Base-by-base conservation (phyloP, 129 eudicot species). In the Pseudognaphalium luteoalbum region DNA sequence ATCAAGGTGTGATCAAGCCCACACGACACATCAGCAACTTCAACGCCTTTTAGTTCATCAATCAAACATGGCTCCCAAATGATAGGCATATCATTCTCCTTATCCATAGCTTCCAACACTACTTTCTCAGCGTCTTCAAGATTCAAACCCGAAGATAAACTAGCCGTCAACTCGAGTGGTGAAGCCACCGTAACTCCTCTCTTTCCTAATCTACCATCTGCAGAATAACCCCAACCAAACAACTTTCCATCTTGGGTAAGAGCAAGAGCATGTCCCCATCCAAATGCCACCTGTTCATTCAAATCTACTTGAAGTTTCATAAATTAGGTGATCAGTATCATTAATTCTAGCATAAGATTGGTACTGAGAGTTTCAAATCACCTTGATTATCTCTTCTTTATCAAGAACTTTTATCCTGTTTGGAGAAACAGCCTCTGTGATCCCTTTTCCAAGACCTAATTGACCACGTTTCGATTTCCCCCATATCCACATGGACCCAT, bases 211-310 rank as follows among this genome's bases (percentile, higher is more conserved):
- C 97, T 89, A 41, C 99, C 96, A 87, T 95, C 99, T 1, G 97
- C 92, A 56, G 92, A 87, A 81, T 95, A 95, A 17, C 99, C 99
- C 99, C 99, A 95, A 28, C 99, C 92, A 54, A 89, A 95, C 82
- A 95, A 66, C 73, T 89, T 95, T 56, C 97, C 97, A 76, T 87
- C 88, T 76, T 75, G 81, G 5, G 94, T 85, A 74, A 87, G 83
- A n/a, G 97, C 99, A 65, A 95, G 90, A 67, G 89, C 97, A 85
- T 95, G 99, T 10, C 99, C 99, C 99, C 99, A 95, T 74, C 99
- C 99, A 51, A 91, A 82, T 52, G 97, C 83, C 5, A 91, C 93
- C 99, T 95, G 88, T 80, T 71, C 68, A 62, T 33, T 20, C 32
- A 19, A 70, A 70, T 41, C 21, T 22, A 80, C 50, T 63, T 17